A percentile compares a stretch with the other conserved stretches of the same genome.
Evolutionary conservation across 139 green algal species (phyloP).

Genomic region (Pseudopediastrum boryanum): DNA sequence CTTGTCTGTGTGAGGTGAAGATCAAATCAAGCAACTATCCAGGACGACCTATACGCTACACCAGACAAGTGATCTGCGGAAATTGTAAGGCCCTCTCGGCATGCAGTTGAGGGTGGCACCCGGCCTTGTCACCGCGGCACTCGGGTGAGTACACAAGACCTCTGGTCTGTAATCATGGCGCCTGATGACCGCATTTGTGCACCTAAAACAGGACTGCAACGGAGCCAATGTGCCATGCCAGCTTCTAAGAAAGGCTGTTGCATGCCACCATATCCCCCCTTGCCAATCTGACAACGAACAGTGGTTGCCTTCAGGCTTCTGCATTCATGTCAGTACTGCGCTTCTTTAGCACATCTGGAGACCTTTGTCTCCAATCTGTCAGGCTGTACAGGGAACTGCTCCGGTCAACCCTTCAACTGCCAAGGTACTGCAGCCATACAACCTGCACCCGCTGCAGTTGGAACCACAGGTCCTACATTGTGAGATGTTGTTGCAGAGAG

Average conservation of each 20-base stretch:
- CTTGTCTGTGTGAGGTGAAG: too few relatives aligned
- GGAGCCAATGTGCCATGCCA: not conserved
- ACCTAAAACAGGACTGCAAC: not conserved
- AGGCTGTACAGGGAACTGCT: conserved; percentile 22
- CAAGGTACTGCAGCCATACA: conserved; percentile 10
- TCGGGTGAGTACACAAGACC: too few relatives aligned
- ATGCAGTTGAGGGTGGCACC: too few relatives aligned
- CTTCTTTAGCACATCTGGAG: not conserved
- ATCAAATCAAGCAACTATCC: too few relatives aligned
- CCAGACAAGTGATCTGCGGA: too few relatives aligned
- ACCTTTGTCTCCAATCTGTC: not conserved
- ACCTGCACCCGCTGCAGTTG: not conserved
- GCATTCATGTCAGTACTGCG: not conserved
- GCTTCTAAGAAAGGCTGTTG: not conserved
- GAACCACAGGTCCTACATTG: not conserved
- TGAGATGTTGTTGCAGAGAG: not conserved
- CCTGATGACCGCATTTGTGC: too few relatives aligned
- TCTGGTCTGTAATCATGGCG: too few relatives aligned
- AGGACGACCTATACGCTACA: too few relatives aligned
- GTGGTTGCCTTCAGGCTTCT: not conserved
- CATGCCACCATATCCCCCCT: not conserved
- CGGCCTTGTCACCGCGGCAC: too few relatives aligned
- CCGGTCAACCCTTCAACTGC: conserved; percentile 4
- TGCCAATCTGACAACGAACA: too few relatives aligned
- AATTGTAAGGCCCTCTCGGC: too few relatives aligned